A percentile compares a stretch with the other conserved stretches of the same genome.
Conservation (phyloP, 1,284 basidiomycete species). For the Psilocybe mexicana region DNA sequence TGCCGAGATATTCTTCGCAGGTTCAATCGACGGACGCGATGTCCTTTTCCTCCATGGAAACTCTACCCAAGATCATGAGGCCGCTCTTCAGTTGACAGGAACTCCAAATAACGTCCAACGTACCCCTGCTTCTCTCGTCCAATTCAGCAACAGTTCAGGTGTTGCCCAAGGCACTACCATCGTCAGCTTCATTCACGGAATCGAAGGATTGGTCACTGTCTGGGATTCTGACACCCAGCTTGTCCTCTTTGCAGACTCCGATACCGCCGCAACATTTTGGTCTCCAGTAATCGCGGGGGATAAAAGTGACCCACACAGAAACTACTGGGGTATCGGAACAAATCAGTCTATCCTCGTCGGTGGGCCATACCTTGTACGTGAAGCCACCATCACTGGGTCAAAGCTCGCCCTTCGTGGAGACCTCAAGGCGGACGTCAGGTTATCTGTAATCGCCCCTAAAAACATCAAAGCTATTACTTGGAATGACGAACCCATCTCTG, state of each 20-base stretch:
- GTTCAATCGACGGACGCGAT: conserved; percentile 64
- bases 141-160: conserved; percentile 24
- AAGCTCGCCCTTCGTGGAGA: conserved; percentile 48
- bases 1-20: conserved; percentile 66
- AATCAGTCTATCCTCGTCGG: conserved; percentile 54
- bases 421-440: conserved; percentile 41
- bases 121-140: conserved; percentile 32
- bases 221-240: conserved; percentile 68
- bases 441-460: conserved; percentile 55
- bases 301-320: conserved; percentile 33
- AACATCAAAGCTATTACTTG: conserved; percentile 57
- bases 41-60: conserved; percentile 71
- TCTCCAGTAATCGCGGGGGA: conserved; percentile 39
- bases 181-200: conserved; percentile 53
- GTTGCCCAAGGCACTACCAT: conserved; percentile 25
- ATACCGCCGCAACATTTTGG: conserved; percentile 59
- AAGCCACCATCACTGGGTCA: conserved; percentile 39
- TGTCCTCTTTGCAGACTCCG: conserved; percentile 63
- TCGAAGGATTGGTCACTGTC: conserved; percentile 58
- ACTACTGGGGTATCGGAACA: conserved; percentile 53
- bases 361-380: conserved; percentile 58
- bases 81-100: conserved; percentile 48
- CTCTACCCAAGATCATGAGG: conserved; percentile 59
- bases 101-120: conserved; percentile 39
- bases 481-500: conserved; percentile 59